Evolutionary conservation across 306 rosid species (phyloP).

Genomic region (Trifolium dubium): DNA sequence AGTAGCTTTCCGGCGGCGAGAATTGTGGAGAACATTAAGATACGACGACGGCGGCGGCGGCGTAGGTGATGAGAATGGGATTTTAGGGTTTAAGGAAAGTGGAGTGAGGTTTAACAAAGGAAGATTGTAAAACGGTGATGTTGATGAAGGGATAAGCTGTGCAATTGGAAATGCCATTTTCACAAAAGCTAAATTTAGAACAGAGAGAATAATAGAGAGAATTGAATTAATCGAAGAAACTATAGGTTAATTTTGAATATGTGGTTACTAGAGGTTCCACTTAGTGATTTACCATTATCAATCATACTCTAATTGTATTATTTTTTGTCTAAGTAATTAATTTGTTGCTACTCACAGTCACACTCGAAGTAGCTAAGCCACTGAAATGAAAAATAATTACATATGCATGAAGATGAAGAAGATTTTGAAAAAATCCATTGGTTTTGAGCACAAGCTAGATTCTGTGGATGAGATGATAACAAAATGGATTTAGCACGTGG

Average conservation of each 20-base stretch:
- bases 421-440: conserved; percentile 54
- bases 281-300: conserved; percentile 9
- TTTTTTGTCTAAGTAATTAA: not conserved
- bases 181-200: conserved; percentile 10
- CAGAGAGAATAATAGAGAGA: not conserved
- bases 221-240: not conserved
- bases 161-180: conserved; percentile 81
- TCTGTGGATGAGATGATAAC: conserved; percentile 55
- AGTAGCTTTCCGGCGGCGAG: conserved; percentile 39
- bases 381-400: not conserved
- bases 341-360: conserved; percentile 20
- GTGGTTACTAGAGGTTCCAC: conserved; percentile 30
- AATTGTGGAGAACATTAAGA: conserved; percentile 29
- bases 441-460: conserved; percentile 40
- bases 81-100: conserved; percentile 52
- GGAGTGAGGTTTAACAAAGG: conserved; percentile 55
- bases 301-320: not conserved
- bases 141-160: conserved; percentile 71
- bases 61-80: conserved; percentile 28
- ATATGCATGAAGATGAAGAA: not conserved
- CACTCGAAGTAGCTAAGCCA: not conserved
- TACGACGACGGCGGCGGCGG: conserved; percentile 9
- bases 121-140: conserved; percentile 53
- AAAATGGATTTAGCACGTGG: conserved; percentile 49
- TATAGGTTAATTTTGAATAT: conserved; percentile 29